Conservation (phyloP, 1,284 basidiomycete genomes). For the Ustilago trichophora region DNA sequence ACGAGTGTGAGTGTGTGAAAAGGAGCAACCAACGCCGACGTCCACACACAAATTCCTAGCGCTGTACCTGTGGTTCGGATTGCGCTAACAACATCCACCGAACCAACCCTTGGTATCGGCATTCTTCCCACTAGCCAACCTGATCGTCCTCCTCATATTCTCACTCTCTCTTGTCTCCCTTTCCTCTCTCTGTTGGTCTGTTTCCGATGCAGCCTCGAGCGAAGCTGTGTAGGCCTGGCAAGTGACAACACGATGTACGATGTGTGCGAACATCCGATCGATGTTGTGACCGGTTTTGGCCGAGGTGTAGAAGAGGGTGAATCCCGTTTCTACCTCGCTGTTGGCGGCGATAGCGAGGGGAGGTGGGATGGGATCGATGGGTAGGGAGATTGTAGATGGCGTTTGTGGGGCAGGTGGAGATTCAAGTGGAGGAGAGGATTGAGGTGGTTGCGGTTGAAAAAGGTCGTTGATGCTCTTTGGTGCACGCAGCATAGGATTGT, state of each 20-base stretch:
- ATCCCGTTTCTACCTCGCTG: slow-evolving; percentile 45
- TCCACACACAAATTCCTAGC: too few species aligned
- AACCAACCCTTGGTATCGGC: slow-evolving; percentile 1
- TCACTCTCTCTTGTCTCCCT: slow-evolving; percentile 10
- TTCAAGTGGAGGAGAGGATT: neutral
- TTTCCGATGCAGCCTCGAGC: neutral
- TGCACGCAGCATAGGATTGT: slow-evolving; percentile 1
- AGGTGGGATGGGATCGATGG: neutral
- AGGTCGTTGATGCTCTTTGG: slow-evolving; percentile 44
- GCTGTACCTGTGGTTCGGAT: too few species aligned
- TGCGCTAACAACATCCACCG: slow-evolving; percentile 17
- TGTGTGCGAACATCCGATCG: slow-evolving; percentile 50
- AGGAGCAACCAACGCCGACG: too few species aligned
- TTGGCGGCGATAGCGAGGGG: neutral
- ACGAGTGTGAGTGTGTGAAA: neutral
- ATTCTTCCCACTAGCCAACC: slow-evolving; percentile 39
- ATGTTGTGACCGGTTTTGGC: slow-evolving; percentile 48
- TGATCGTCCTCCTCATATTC: slow-evolving; percentile 27
- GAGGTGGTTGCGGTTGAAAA: slow-evolving; percentile 7
- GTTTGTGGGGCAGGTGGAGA: slow-evolving; percentile 2
- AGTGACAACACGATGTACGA: slow-evolving; percentile 34
- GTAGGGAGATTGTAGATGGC: slow-evolving; percentile 16
- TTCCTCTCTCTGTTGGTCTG: neutral
- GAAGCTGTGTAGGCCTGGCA: slow-evolving; percentile 16
- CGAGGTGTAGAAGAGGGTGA: slow-evolving; percentile 58